These are phyloP conservation scores for Penstemon barbatus DNA, from an alignment of 257 asterid genomes.

Conservation along the genomic window DNA sequence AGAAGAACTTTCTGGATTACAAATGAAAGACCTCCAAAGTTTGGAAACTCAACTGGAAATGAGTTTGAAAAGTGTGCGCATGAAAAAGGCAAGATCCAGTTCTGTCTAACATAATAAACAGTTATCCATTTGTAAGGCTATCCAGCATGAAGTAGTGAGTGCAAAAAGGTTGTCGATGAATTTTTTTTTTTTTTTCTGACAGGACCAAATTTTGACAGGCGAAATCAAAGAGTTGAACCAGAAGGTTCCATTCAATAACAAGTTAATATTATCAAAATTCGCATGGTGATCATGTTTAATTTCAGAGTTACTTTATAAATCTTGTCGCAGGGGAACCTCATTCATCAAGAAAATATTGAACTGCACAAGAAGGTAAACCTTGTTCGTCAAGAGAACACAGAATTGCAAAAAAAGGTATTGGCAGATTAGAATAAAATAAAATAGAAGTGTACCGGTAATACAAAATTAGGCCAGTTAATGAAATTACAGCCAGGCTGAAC, in stretches of 20 bases:
- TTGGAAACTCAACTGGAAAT: slow-evolving; percentile 60
- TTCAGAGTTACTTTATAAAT: slow-evolving; percentile 20
- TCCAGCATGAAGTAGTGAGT: not conserved
- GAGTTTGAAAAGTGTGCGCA: slow-evolving; percentile 61
- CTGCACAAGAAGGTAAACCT: slow-evolving; percentile 50
- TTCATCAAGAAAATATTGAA: slow-evolving; percentile 59
- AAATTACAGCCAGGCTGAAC: not conserved
- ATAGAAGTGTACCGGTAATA: not conserved
- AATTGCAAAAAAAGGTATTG: slow-evolving; percentile 57
- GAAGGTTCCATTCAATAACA: slow-evolving; percentile 45
- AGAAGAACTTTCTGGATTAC: slow-evolving; percentile 58
- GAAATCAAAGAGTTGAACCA: slow-evolving; percentile 57
- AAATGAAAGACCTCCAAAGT: slow-evolving; percentile 49
- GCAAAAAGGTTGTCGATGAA: not conserved
- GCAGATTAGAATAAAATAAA: not conserved
- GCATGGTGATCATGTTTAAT: slow-evolving; percentile 14
- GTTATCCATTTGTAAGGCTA: not conserved
- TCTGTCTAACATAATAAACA: not conserved
- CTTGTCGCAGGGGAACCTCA: slow-evolving; percentile 50
- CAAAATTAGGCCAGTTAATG: not conserved
- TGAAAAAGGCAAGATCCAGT: slow-evolving; percentile 44
- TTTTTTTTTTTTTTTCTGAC: slow-evolving; percentile 9
- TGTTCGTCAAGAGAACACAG: slow-evolving; percentile 46
- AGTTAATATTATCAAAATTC: slow-evolving; percentile 9
- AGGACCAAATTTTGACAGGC: slow-evolving; percentile 55